Evolutionary conservation across 1,284 basidiomycete genomes (phyloP), one percentile per base, ranked within the genome.

Genomic region (Cutaneotrichosporon dermatis): DNA sequence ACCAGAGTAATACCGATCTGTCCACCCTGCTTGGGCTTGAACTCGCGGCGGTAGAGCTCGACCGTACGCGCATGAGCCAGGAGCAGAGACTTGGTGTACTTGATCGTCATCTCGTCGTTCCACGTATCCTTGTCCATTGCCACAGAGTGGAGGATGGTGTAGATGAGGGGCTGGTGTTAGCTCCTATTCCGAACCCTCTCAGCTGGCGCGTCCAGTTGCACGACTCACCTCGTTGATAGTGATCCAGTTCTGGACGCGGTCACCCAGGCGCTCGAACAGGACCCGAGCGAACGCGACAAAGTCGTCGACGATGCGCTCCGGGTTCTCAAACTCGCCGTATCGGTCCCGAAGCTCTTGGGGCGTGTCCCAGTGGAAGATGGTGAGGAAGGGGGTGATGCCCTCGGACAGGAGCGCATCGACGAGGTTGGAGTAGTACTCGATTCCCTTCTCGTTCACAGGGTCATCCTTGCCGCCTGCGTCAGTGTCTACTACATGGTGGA

Each of bases 231-330:
- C 75, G 61, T 77, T 77, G 64, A 74, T 64, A 3, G 75, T 77
- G 59, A 76, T 70, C 87, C 88, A 89, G 70, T 86, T 79, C 72
- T 87, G 87, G 62, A 89, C 87, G 44, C 86, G 80, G 72, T 87
- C 86, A 8, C 88, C 88, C 64, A 87, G 86, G 4, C 83, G 80
- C 56, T 85, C 80, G 70, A 89, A 90, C 70, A 85, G 85, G 16
- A 86, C 75, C 81, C 85, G 79, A 9, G 87, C 83, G 68, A 86
- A 89, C 64, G 82, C 79, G 35, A 81, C 81, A 66, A 82, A 89
- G 71, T 89, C 87, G 42, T 81, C 74, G 8, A 85, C 79, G 55
- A 71, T 55, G n/a, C 63, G 59, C n/a, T 62, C 55, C 3, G 57
- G 51, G 43, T 57, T 49, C 8, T 50, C 63, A 85, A 87, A 89